Conservation (phyloP, 2,329 filamentous ascomycete genomes). For the Ceratocystis huliohia region DNA sequence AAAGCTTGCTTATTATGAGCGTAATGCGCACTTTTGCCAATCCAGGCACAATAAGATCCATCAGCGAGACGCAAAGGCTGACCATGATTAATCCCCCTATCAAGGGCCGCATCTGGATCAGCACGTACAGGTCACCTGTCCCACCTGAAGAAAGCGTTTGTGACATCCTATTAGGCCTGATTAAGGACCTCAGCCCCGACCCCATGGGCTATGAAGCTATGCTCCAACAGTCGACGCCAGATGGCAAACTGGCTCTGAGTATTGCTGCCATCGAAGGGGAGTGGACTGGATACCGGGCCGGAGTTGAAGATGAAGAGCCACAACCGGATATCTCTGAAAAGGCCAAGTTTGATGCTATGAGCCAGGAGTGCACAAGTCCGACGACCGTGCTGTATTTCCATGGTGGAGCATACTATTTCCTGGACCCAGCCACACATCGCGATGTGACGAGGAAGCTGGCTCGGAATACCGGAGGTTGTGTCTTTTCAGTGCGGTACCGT, state of each 20-base stretch:
- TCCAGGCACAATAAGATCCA: conserved; percentile 34
- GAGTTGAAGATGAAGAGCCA: conserved; percentile 36
- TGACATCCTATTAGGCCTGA: conserved; percentile 45
- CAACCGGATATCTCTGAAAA: conserved; percentile 47
- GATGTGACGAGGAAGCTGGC: conserved; percentile 47
- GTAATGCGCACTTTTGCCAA: conserved; percentile 51
- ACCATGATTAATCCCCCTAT: conserved; percentile 51
- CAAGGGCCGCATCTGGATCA: conserved; percentile 73
- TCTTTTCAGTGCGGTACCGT: conserved; percentile 61
- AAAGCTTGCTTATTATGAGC: conserved; percentile 58
- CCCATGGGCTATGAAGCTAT: conserved; percentile 22
- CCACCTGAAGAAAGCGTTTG: conserved; percentile 45
- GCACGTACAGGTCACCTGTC: conserved; percentile 50
- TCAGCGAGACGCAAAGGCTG: conserved; percentile 52
- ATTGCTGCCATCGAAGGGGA: conserved; percentile 52
- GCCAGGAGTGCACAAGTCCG: conserved; percentile 51
- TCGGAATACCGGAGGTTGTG: conserved; percentile 52
- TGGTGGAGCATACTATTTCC: conserved; percentile 60
- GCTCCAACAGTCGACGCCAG: conserved; percentile 10
- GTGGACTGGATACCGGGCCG: conserved; percentile 59
- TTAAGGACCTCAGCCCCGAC: conserved; percentile 36
- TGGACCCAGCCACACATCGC: conserved; percentile 58
- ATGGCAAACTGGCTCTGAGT: conserved; percentile 33
- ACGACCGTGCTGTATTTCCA: conserved; percentile 62
- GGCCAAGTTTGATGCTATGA: conserved; percentile 52